Evolutionary conservation across 768 basidiomycete genomes (phyloP).

Genomic region (Rhodocollybia butyracea): DNA sequence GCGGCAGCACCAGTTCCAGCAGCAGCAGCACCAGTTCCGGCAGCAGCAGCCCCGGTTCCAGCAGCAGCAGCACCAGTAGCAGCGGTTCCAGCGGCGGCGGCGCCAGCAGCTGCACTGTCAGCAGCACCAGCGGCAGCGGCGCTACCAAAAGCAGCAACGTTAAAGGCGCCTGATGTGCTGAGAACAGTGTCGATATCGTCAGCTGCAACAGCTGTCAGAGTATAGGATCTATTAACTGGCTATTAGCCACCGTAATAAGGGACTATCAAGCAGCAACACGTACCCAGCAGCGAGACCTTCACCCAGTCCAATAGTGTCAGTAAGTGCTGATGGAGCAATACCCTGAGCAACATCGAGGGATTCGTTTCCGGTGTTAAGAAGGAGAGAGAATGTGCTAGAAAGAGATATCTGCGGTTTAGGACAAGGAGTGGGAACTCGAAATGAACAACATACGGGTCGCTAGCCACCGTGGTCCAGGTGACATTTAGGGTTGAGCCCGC

Average conservation of each 20-base stretch:
- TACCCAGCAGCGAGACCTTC: too few species aligned
- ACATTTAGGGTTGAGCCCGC: constrained; percentile 1
- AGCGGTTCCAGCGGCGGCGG: not conserved
- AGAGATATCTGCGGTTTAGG: too few species aligned
- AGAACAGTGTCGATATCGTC: not conserved
- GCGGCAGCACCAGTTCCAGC: too few species aligned
- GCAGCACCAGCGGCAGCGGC: not conserved
- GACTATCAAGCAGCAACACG: too few species aligned
- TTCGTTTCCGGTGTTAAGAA: not conserved
- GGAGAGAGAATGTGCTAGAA: not conserved
- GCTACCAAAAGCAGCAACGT: not conserved
- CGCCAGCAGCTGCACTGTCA: too few species aligned
- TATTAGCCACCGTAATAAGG: not conserved
- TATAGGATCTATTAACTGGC: not conserved
- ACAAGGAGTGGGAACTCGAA: not conserved
- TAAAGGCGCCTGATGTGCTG: not conserved
- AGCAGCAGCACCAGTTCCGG: too few species aligned
- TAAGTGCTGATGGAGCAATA: not conserved
- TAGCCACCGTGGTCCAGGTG: constrained; percentile 5
- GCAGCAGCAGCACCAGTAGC: not conserved
- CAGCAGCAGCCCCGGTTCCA: too few species aligned
- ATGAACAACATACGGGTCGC: constrained; percentile 12
- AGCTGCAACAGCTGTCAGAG: not conserved
- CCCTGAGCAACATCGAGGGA: not conserved
- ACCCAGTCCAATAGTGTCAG: not conserved